These are phyloP conservation scores for Delphinella strobiligena DNA, from an alignment of 2,329 filamentous ascomycete genomes.

Conservation along the genomic window DNA sequence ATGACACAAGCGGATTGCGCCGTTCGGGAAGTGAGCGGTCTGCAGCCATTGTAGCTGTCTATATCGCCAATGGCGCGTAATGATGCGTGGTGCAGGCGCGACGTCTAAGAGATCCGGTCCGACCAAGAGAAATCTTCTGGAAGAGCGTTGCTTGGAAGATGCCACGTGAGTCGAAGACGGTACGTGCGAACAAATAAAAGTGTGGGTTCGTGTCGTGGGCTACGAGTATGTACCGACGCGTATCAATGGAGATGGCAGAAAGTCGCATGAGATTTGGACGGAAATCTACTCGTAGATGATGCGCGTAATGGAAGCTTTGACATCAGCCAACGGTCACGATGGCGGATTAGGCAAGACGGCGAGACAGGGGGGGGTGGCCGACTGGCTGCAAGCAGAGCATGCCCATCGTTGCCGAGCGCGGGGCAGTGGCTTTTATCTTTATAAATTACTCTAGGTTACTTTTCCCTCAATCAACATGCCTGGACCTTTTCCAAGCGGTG, in stretches of 20 bases:
- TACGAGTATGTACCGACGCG: not conserved
- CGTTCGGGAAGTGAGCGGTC: slow-evolving; percentile 40
- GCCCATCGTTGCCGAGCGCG: too few relatives aligned
- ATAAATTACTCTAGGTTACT: too few relatives aligned
- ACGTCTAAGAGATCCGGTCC: not conserved
- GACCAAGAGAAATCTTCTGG: too few relatives aligned
- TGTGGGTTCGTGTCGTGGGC: too few relatives aligned
- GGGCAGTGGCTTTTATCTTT: too few relatives aligned
- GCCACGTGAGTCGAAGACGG: not conserved
- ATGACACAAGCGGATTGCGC: slow-evolving; percentile 53
- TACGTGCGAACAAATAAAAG: not conserved
- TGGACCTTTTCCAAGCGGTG: too few relatives aligned
- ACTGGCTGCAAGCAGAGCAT: too few relatives aligned
- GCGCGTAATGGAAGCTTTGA: not conserved
- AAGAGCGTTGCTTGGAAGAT: too few relatives aligned
- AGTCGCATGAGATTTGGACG: not conserved
- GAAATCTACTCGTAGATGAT: not conserved
- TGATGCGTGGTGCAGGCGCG: not conserved
- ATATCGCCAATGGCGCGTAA: not conserved
- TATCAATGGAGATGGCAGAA: not conserved
- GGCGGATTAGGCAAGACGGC: not conserved
- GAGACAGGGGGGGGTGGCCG: too few relatives aligned
- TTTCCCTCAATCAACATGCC: too few relatives aligned
- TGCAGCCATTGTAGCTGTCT: slow-evolving; percentile 10
- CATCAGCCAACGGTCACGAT: not conserved